Base-by-base conservation (phyloP, 2,329 filamentous ascomycete species). In the Myrmaecium sp. region DNA sequence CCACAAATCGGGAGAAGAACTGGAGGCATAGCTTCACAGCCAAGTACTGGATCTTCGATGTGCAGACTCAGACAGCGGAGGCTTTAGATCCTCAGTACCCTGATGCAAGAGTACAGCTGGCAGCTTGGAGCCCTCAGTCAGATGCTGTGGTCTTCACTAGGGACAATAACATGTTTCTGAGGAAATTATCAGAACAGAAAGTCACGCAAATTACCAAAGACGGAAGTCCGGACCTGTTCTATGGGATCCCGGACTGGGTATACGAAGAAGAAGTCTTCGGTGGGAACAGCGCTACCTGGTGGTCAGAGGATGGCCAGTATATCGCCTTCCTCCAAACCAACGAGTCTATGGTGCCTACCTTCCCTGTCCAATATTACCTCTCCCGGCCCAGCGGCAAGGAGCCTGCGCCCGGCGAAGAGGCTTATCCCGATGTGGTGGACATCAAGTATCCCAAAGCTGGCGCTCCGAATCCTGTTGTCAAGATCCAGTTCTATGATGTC, bases 371-470 rank as follows among this genome's bases (percentile, higher is more conserved):
- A 42, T 98, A 92, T 59, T 98, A 89, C 52, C 58, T 94, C 33
- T 81, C 80, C 14, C 66, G 82, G 22, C 86, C 89, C 2, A 91
- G 80, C 37, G 82, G 82, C 14, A 64, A 69, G 25, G 36, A 62
- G 25, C 74, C 82, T 4, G 50, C 59, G 6, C 55, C 65, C 1
- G 83, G 81, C 12, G 69, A 91, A 37, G 83, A 94, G 47, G 73
- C 70, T 27, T 98, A 98, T 45, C 89, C 89, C 0, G 84, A 95
- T 44, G 74, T 86, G 18, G 70, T 76, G 35, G 60, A 83, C 40
- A 91, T 98, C 66, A 98, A 98, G 52, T 98, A 98, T 43, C 91
- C 89, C 25, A 95, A 95, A 52, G 78, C 89, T 12, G 91, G 89
- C 3, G 75, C 84, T 2, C 83, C 86, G 24, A 98, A 98, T 49